Percentiles rank a stretch among this genome's conserved stretches.
Evolutionary conservation across 192 early-diverging fungal genomes (phyloP).

Genomic region (Geranomyces variabilis): DNA sequence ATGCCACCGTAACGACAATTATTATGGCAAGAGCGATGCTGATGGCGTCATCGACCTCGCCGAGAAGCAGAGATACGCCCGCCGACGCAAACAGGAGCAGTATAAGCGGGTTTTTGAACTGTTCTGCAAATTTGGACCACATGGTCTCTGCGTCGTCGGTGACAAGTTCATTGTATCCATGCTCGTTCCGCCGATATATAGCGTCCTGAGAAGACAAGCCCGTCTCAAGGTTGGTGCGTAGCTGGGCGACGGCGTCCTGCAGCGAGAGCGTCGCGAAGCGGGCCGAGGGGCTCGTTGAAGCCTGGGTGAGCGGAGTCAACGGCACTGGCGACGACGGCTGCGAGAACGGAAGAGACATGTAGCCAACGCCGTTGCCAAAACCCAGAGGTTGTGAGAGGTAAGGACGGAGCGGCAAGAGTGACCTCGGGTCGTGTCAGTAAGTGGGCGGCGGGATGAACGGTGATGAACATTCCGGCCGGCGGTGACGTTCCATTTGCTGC

Average conservation of each 20-base stretch:
- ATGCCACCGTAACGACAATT: conserved; percentile 81
- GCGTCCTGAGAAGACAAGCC: conserved; percentile 32
- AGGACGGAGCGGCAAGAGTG: too few species aligned
- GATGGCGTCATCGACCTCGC: conserved; percentile 81
- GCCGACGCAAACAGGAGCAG: conserved; percentile 77
- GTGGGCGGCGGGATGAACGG: too few species aligned
- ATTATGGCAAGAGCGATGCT: conserved; percentile 78
- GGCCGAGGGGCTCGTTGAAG: conserved; percentile 22
- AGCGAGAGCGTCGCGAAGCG: conserved; percentile 23
- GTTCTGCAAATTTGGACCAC: conserved; percentile 76
- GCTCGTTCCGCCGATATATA: conserved; percentile 23
- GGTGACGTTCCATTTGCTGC: too few species aligned
- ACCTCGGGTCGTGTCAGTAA: too few species aligned
- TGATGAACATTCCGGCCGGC: too few species aligned
- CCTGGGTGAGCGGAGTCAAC: conserved; percentile 12
- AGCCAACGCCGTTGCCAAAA: neutral
- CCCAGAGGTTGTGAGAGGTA: too few species aligned
- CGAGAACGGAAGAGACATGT: neutral
- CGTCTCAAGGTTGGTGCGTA: neutral
- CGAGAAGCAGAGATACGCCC: conserved; percentile 70
- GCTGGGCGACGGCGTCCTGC: conserved; percentile 5
- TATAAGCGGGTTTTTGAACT: conserved; percentile 86
- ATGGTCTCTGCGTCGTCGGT: conserved; percentile 68
- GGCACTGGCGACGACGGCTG: conserved; percentile 5
- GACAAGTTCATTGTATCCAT: conserved; percentile 73